Base-by-base conservation (phyloP, 352 stramenopile species). In the Thraustotheca clavata region DNA sequence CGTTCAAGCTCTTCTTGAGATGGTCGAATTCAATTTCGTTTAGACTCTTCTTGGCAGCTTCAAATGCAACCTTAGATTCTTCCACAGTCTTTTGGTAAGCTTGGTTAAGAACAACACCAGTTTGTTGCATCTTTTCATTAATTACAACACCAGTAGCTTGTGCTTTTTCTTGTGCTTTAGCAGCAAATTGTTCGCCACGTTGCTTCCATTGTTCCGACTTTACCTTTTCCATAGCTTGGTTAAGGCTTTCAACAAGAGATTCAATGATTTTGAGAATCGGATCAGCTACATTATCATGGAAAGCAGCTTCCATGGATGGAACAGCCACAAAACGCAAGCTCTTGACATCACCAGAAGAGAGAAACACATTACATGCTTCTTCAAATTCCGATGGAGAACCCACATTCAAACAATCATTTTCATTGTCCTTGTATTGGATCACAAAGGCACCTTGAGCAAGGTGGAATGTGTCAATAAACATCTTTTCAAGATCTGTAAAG, bases 1-100 rank as follows among this genome's bases (percentile, higher is more conserved):
- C 84, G 67, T 91, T 79, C 35, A 94, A 73, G 52, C 72, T 75
- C 66, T 85, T 71, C 43, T 71, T 78, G 22, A 79, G 76, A 5
- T 71, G 69, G 33, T 74, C 65, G 5, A 89, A 70, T 43, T 65
- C 57, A 22, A 65, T 65, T 22, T 65, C 57, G 38, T 65, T 65
- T 26, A 65, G 29, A 11, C 57, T 49, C 22, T 65, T 65, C 57
- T 65, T 65, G 24, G 57, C 57, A 18, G 57, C 57, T 55, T 65
- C 57, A 16, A 65, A 65, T 8, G 57, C 57, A 55, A 33, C 40
- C 57, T 65, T 65, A 3, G 57, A 65, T 16, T 65, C 57, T 26
- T 65, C 57, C 16, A 65, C 36, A 7, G 57, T 65, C 57, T 65
- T 65, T 8, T 50, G 27, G n/a, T 54, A 49, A n/a, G 46, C 47